These are phyloP conservation scores for Crotalaria pallida DNA, from an alignment of 306 rosid genomes.

Conservation along the genomic window DNA sequence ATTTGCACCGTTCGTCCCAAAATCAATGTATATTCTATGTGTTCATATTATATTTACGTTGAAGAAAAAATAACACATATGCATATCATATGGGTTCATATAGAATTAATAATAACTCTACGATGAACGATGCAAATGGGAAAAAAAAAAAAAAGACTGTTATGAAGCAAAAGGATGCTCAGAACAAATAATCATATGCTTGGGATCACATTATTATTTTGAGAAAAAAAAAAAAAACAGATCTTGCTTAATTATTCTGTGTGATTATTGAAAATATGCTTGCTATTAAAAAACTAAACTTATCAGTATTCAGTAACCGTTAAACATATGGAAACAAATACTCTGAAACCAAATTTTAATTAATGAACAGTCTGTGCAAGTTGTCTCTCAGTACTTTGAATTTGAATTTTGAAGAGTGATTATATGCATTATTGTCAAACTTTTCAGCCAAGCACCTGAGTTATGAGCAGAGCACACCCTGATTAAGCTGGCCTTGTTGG, in stretches of 20 bases:
- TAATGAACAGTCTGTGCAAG: not conserved
- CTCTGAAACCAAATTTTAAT: not conserved
- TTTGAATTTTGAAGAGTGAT: constrained; percentile 18
- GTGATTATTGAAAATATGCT: no score
- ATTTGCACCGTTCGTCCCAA: no score
- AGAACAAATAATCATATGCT: no score
- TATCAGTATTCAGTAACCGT: not conserved
- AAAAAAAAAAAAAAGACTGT: no score
- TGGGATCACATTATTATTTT: not conserved
- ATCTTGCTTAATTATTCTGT: not conserved
- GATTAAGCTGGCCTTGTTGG: constrained; percentile 47
- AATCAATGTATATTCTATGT: no score
- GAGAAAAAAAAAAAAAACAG: not conserved
- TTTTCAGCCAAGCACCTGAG: constrained; percentile 30
- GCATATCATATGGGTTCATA: no score
- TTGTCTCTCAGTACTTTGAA: not conserved
- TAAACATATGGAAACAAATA: not conserved
- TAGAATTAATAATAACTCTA: no score
- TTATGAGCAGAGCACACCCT: constrained; percentile 11
- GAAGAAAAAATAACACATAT: no score
- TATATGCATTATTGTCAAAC: constrained; percentile 30
- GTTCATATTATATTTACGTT: no score
- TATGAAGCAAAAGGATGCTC: no score
- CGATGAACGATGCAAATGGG: no score
- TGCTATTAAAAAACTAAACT: not conserved